Percentiles rank a stretch among this genome's conserved stretches.
phyloP scores from a whole-genome alignment of 208 protist species.

The Histomonas meleagridis region DNA sequence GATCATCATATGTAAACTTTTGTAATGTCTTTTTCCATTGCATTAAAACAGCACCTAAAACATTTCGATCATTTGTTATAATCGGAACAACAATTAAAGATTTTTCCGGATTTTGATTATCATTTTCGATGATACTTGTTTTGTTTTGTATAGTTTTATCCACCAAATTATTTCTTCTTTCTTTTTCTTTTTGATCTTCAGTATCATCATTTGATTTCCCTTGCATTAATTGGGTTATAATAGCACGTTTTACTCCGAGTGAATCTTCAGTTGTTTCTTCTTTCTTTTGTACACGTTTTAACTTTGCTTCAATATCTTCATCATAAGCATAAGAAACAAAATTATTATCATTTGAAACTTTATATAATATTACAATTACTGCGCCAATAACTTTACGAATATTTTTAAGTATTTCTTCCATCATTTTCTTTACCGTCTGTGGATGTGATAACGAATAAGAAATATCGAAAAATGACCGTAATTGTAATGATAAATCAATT shows the following conservation, averaged over 20 bases:
- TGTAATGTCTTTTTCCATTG: neutral
- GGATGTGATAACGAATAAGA: neutral
- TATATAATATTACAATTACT: neutral
- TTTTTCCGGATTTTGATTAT: neutral
- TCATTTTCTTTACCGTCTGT: neutral
- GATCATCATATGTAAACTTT: neutral
- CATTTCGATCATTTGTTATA: neutral
- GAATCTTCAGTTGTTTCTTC: neutral
- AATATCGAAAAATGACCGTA: slow-evolving; percentile 1
- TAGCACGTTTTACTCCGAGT: slow-evolving; percentile 2
- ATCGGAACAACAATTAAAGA: neutral
- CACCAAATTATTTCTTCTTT: neutral
- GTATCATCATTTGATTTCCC: neutral
- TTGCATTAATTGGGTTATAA: neutral
- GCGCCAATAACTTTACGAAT: slow-evolving; percentile 17
- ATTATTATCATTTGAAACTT: neutral
- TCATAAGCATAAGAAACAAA: neutral
- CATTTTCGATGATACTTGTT: neutral
- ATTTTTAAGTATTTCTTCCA: slow-evolving; percentile 10
- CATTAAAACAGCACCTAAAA: neutral
- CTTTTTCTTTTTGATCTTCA: slow-evolving; percentile 30
- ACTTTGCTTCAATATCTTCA: slow-evolving; percentile 30
- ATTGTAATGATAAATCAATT: neutral
- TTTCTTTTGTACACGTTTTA: neutral
- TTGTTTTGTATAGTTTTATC: neutral